These are phyloP conservation scores for Penicillium sp. DNA, from an alignment of 2,329 filamentous ascomycete genomes.

Conservation along the genomic window DNA sequence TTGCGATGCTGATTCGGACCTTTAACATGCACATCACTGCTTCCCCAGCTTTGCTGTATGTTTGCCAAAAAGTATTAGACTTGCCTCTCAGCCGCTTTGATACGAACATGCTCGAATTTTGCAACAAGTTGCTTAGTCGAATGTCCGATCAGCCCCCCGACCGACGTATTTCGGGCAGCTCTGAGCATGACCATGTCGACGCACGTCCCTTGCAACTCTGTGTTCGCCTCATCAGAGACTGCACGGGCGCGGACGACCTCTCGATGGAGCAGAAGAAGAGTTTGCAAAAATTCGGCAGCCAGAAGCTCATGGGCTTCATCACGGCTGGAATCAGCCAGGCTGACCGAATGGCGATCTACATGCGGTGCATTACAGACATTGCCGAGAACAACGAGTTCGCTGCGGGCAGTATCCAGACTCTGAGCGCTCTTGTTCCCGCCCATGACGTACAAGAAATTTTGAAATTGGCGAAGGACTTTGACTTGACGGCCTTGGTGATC, in stretches of 20 bases:
- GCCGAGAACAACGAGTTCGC: constrained; percentile 64
- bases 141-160: constrained; percentile 51
- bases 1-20: constrained; percentile 64
- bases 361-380: constrained; percentile 70
- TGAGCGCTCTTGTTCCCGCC: constrained; percentile 51
- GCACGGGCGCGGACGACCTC: constrained; percentile 60
- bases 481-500: constrained; percentile 64
- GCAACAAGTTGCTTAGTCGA: constrained; percentile 59
- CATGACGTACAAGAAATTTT: constrained; percentile 58
- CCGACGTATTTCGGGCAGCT: constrained; percentile 30
- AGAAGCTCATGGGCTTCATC: constrained; percentile 65
- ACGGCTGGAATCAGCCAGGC: constrained; percentile 57
- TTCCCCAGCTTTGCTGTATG: constrained; percentile 59
- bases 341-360: constrained; percentile 66
- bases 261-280: constrained; percentile 62
- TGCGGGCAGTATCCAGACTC: constrained; percentile 72
- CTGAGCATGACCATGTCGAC: constrained; percentile 38
- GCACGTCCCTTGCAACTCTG: constrained; percentile 58
- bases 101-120: constrained; percentile 63
- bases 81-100: constrained; percentile 68
- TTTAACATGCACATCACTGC: constrained; percentile 49
- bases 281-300: constrained; percentile 65
- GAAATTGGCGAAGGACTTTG: constrained; percentile 62
- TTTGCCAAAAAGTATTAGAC: constrained; percentile 71
- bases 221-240: constrained; percentile 72